Conservation (phyloP, 2,329 filamentous ascomycete genomes). For the Cryphonectria naterciae region DNA sequence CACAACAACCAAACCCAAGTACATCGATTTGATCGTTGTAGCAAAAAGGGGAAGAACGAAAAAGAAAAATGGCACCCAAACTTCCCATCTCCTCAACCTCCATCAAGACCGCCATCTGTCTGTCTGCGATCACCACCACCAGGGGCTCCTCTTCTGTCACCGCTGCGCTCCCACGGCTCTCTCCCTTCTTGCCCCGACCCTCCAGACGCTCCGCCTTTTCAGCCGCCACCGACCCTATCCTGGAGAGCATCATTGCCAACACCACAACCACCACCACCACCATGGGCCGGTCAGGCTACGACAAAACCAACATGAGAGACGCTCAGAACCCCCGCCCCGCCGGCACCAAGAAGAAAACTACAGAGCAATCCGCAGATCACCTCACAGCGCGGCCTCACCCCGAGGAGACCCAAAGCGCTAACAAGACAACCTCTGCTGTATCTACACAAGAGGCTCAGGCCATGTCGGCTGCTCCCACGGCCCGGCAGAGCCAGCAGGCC, state of each 20-base stretch:
- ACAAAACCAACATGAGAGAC: conserved; percentile 23
- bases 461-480: not conserved
- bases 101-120: not conserved
- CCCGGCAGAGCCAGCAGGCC: not conserved
- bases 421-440: not conserved
- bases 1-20: not conserved
- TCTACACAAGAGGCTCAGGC: not conserved
- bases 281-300: conserved; percentile 26
- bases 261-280: not conserved
- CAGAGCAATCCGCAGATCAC: too few relatives aligned
- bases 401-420: not conserved
- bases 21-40: not conserved
- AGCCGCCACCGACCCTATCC: not conserved
- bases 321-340: conserved; percentile 12
- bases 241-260: not conserved
- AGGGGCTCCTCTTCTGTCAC: not conserved
- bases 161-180: not conserved
- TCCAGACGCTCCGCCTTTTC: not conserved
- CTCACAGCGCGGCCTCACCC: not conserved
- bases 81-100: not conserved
- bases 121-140: not conserved
- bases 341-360: not conserved
- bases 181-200: not conserved
- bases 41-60: not conserved
- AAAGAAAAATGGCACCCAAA: not conserved